Percentiles rank a stretch among this genome's conserved stretches.
Evolutionary conservation across 345 rosid genomes (phyloP).

Genomic region (Gynandropsis gynandra): DNA sequence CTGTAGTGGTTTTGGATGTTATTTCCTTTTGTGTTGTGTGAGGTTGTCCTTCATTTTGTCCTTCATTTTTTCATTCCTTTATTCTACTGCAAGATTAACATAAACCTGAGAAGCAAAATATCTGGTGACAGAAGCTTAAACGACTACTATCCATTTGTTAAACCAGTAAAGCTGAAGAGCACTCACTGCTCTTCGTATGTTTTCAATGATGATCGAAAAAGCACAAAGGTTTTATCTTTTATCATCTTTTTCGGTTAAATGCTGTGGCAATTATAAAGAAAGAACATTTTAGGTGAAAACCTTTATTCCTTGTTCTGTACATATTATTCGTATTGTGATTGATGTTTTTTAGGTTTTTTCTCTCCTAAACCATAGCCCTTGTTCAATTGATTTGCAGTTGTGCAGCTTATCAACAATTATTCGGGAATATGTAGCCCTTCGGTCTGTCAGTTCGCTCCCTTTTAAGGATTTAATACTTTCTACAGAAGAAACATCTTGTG

Average conservation of each 20-base stretch:
- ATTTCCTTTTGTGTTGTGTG: not conserved
- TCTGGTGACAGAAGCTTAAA: conserved; percentile 6
- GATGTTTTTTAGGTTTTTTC: not conserved
- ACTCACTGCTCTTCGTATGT: not conserved
- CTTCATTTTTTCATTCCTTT: not conserved
- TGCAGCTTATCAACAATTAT: conserved; percentile 88
- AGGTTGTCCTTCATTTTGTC: conserved; percentile 9
- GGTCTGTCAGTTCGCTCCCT: conserved; percentile 72
- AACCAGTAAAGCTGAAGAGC: not conserved
- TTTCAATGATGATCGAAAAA: not conserved
- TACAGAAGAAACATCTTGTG: conserved; percentile 43
- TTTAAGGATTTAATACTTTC: conserved; percentile 80
- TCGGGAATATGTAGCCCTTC: conserved; percentile 79
- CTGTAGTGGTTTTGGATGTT: not conserved
- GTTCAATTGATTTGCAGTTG: conserved; percentile 39
- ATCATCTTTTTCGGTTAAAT: too few species aligned
- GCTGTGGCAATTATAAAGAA: too few species aligned
- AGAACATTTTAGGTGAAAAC: not conserved
- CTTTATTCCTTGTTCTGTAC: not conserved
- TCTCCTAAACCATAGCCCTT: too few species aligned
- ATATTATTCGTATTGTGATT: not conserved
- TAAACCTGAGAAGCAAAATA: not conserved
- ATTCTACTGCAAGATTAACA: not conserved
- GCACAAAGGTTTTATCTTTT: not conserved
- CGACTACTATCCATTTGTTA: not conserved